These are phyloP conservation scores for Brassica nigra DNA, from an alignment of 345 rosid species.

Conservation along the genomic window DNA sequence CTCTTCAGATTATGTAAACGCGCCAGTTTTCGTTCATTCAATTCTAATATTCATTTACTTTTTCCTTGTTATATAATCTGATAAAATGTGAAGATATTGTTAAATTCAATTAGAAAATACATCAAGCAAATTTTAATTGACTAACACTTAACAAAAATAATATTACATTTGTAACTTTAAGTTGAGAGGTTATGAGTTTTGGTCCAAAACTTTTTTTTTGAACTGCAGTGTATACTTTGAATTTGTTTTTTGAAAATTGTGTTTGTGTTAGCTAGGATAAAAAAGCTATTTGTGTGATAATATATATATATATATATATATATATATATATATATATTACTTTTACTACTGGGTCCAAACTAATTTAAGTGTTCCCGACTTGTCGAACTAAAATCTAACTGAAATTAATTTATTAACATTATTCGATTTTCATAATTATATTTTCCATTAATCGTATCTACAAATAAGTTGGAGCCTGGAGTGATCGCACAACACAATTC, in stretches of 20 bases:
- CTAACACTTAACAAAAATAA: neutral
- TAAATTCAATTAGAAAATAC: neutral
- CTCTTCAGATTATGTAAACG: conserved; percentile 15
- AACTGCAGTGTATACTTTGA: neutral
- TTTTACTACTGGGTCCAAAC: neutral
- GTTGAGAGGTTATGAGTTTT: neutral
- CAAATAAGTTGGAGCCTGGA: neutral
- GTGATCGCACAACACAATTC: conserved; percentile 7
- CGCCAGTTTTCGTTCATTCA: conserved; percentile 12
- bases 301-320: no score
- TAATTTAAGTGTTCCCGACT: neutral
- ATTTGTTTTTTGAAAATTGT: neutral
- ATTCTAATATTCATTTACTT: neutral
- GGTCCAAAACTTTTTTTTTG: neutral
- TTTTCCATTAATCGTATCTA: neutral
- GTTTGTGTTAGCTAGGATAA: neutral
- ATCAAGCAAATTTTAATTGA: neutral
- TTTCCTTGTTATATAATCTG: neutral
- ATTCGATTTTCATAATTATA: neutral
- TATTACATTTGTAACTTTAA: neutral
- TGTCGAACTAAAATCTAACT: neutral
- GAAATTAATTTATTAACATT: neutral
- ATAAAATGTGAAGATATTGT: neutral
- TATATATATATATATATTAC: no score
- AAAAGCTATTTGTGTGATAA: neutral